Evolutionary conservation across 208 protist species (phyloP).

Genomic region (Leishmania lainsoni): DNA sequence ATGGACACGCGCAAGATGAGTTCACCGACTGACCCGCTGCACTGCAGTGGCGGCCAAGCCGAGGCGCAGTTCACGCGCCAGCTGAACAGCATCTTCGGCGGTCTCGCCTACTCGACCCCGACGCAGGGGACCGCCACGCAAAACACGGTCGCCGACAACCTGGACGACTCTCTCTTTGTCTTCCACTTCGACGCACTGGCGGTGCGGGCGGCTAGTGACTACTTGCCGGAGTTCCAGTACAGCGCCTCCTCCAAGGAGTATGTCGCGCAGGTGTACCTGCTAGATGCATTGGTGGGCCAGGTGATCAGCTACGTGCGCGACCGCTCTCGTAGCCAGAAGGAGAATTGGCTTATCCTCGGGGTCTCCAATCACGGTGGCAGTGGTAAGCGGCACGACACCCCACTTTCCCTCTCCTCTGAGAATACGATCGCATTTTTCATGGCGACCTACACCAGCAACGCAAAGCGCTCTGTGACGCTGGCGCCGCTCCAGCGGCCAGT

Average conservation of each 20-base stretch:
- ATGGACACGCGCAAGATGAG: slow-evolving; percentile 36
- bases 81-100: slow-evolving; percentile 53
- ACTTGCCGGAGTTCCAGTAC: slow-evolving; percentile 61
- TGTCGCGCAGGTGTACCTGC: slow-evolving; percentile 66
- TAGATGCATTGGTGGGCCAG: slow-evolving; percentile 75
- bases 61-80: slow-evolving; percentile 50
- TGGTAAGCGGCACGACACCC: slow-evolving; percentile 44
- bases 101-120: slow-evolving; percentile 33
- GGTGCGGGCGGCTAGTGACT: slow-evolving; percentile 44
- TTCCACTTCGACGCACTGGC: slow-evolving; percentile 77
- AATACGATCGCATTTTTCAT: slow-evolving; percentile 69
- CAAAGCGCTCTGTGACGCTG: slow-evolving; percentile 44
- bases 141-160: slow-evolving; percentile 41
- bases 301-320: slow-evolving; percentile 61
- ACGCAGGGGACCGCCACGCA: slow-evolving; percentile 36
- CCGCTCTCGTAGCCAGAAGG: slow-evolving; percentile 53
- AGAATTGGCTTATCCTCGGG: slow-evolving; percentile 85
- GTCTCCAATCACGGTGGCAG: slow-evolving; percentile 63
- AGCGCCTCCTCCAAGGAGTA: slow-evolving; percentile 47
- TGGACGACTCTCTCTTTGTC: slow-evolving; percentile 59
- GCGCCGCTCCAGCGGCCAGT: slow-evolving; percentile 42
- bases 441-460: slow-evolving; percentile 55
- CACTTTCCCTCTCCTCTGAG: slow-evolving; percentile 45
- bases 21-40: slow-evolving; percentile 28
- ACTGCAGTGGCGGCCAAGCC: slow-evolving; percentile 41